A percentile compares a stretch with the other conserved stretches of the same genome.
phyloP scores from a whole-genome alignment of 2,329 filamentous ascomycete species.

The Hymenoscyphus infarciens region DNA sequence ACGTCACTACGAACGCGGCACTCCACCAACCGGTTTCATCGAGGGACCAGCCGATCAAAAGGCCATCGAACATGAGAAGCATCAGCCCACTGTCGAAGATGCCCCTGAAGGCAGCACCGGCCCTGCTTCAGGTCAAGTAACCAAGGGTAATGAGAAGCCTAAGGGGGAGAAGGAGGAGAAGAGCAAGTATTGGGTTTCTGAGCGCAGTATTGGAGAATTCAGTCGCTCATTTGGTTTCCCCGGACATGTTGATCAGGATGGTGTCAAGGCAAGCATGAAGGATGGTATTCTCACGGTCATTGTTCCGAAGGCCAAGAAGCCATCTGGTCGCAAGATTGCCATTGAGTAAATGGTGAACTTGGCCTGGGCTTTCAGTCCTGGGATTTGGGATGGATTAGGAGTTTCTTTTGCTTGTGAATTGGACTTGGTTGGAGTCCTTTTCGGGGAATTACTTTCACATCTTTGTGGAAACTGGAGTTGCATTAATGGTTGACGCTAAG shows the following conservation, averaged over 20 bases:
- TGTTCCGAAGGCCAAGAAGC: conserved; percentile 64
- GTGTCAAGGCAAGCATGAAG: conserved; percentile 58
- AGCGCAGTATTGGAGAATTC: conserved; percentile 66
- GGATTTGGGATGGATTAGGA: not conserved
- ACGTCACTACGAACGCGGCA: conserved; percentile 52
- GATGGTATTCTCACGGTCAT: conserved; percentile 62
- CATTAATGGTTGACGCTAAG: not conserved
- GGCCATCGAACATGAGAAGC: conserved; percentile 35
- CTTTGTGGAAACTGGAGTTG: not conserved
- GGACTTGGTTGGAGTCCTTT: not conserved
- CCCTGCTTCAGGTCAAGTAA: conserved; percentile 2
- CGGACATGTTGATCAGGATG: conserved; percentile 57
- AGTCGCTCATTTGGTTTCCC: conserved; percentile 67
- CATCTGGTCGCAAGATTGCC: conserved; percentile 52
- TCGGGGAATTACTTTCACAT: not conserved
- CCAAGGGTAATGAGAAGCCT: conserved; percentile 51
- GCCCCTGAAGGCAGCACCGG: not conserved
- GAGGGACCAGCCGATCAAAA: conserved; percentile 40
- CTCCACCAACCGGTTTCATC: conserved; percentile 44
- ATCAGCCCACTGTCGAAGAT: conserved; percentile 9
- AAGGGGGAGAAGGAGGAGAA: conserved; percentile 29
- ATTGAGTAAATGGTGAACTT: conserved; percentile 34
- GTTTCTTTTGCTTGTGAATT: not conserved
- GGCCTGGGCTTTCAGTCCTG: not conserved
- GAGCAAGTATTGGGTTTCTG: conserved; percentile 66